Evolutionary conservation across 805 yeast genomes (phyloP), one percentile per base, ranked within the genome.

Genomic region (Vanderwaltozyma tropicalis): DNA sequence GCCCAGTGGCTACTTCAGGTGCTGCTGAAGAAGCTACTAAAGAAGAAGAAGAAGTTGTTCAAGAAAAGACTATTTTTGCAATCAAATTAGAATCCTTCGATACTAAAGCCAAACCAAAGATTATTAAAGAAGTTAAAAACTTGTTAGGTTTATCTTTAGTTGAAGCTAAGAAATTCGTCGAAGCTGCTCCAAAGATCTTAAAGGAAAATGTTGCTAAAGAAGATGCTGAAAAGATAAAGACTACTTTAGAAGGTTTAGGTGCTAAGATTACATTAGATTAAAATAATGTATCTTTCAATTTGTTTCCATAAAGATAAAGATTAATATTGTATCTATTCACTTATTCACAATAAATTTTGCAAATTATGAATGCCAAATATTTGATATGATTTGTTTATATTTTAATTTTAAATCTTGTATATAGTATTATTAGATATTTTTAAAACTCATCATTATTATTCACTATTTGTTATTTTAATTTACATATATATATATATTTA

Each of bases 91-190:
- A 89, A 62, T 74, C 89, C 30, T 88, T 92, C 53, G 98, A 92
- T 54, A 76, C 97, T 42, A 88, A 87, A 68, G 66, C 94, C 41
- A 92, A 92, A 72, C 95, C 99, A 43, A 92, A 92, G 80, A 77
- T 92, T 63, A 92, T 92, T 62, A 92, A 92, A 71, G 98, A 92
- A 68, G 94, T 92, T 52, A 92, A 92, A 71, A 72, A 81, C 44
- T 69, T 89, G 57, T 73, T 92, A 55, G 96, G 96, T 13, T 72
- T 92, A 53, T 85, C 95, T 6, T 73, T 92, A 52, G 98, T 92
- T 43, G 97, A 92, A 62, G 84, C 96, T 45, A 92, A 92, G 78
- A 92, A 92, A 69, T 84, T 92, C 49, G 99, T 92, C 41, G 99
- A 92, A 71, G 67, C 86, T 54, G 97, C 99, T 44, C 99, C 99